A percentile compares a stretch with the other conserved stretches of the same genome.
phyloP scores from a whole-genome alignment of 345 rosid genomes.

The Passiflora organensis region DNA sequence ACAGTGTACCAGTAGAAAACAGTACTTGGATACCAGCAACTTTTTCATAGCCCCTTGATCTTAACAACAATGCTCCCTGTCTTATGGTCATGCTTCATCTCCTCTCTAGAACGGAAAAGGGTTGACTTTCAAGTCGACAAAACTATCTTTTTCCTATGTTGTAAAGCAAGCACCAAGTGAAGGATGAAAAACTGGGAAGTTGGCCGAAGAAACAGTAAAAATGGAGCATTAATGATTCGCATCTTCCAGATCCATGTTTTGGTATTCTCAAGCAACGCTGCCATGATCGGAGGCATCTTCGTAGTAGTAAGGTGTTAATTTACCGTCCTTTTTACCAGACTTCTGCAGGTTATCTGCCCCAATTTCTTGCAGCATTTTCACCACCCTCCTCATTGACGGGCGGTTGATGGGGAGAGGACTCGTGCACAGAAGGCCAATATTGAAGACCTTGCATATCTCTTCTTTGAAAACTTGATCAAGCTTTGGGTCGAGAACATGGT shows the following conservation, averaged over 20 bases:
- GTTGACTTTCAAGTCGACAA: too few species aligned
- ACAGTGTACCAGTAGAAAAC: too few species aligned
- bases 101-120: too few species aligned
- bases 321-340: constrained; percentile 57
- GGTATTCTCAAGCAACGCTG: constrained; percentile 53
- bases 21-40: too few species aligned
- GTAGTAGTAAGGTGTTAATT: constrained; percentile 77
- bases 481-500: constrained; percentile 72
- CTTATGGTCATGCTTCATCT: too few species aligned
- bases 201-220: constrained; percentile 19
- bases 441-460: constrained; percentile 77
- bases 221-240: too few species aligned
- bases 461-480: constrained; percentile 78
- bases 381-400: constrained; percentile 94
- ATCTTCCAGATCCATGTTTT: too few species aligned
- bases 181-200: constrained; percentile 15
- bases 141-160: too few species aligned
- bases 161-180: too few species aligned
- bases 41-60: too few species aligned
- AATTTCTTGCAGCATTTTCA: constrained; percentile 78
- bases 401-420: constrained; percentile 89
- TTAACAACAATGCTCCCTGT: too few species aligned
- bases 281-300: constrained; percentile 81
- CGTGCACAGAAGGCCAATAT: constrained; percentile 82
- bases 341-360: constrained; percentile 36